A percentile compares a stretch with the other conserved stretches of the same genome.
Evolutionary conservation across 1,284 basidiomycete species (phyloP).

Genomic region (Tilletia indica): DNA sequence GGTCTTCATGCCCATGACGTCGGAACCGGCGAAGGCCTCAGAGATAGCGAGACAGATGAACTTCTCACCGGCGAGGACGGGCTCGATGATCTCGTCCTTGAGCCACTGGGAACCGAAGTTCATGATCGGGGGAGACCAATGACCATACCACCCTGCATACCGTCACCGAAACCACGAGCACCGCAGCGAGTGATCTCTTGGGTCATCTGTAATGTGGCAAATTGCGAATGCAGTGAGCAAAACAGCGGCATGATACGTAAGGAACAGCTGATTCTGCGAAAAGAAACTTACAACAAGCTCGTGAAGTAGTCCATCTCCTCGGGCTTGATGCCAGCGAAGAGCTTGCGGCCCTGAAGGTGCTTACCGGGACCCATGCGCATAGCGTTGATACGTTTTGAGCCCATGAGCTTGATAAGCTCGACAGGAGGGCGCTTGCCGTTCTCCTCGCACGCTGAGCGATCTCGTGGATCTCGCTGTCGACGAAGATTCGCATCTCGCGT

Average conservation of each 20-base stretch:
- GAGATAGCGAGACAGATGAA: conserved; percentile 79
- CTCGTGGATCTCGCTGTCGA: conserved; percentile 32
- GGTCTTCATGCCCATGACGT: conserved; percentile 69
- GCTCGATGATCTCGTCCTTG: conserved; percentile 74
- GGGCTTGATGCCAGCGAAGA: conserved; percentile 81
- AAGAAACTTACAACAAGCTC: conserved; percentile 62
- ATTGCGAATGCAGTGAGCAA: conserved; percentile 60
- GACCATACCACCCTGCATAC: conserved; percentile 57
- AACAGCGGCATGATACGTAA: neutral
- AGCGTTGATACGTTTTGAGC: conserved; percentile 64
- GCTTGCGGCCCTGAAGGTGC: conserved; percentile 75
- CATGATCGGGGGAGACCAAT: conserved; percentile 62
- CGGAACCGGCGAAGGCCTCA: conserved; percentile 88
- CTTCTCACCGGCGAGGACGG: conserved; percentile 77
- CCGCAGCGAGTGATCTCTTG: conserved; percentile 79
- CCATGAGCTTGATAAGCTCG: conserved; percentile 56
- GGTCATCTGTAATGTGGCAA: conserved; percentile 62
- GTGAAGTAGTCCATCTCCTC: conserved; percentile 86
- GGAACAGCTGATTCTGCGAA: too few species aligned
- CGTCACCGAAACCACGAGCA: conserved; percentile 63
- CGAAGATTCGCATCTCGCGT: conserved; percentile 54
- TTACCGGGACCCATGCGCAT: conserved; percentile 80
- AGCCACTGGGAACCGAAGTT: conserved; percentile 79
- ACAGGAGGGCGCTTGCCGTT: conserved; percentile 50
- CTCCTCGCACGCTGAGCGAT: conserved; percentile 51